Conservation (phyloP, 345 rosid genomes). For the Isatis tinctoria region DNA sequence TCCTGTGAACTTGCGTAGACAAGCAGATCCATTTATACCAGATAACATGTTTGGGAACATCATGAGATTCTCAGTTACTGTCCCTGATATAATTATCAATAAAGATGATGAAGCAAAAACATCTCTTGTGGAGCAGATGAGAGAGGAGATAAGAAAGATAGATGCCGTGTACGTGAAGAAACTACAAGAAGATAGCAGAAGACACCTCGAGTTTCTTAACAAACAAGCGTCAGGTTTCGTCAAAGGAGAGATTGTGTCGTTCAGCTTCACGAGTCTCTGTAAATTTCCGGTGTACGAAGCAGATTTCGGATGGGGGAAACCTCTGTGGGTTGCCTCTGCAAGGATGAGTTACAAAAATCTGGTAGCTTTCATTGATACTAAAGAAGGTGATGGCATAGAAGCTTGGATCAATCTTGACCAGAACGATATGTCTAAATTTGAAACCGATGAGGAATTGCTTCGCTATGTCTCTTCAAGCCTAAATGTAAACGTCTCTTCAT, state of each 20-base stretch:
- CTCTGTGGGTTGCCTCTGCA: constrained; percentile 21
- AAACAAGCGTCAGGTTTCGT: constrained; percentile 8
- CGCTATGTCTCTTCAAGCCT: constrained; percentile 11
- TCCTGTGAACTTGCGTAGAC: constrained; percentile 38
- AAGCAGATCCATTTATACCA: constrained; percentile 29
- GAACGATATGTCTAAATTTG: constrained; percentile 17
- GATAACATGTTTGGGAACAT: constrained; percentile 41
- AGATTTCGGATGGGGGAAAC: constrained; percentile 28
- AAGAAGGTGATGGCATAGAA: constrained; percentile 21
- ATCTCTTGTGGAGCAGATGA: constrained; percentile 24
- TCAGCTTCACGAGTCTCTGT: constrained; percentile 26
- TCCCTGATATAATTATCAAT: background rate
- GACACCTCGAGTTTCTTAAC: constrained; percentile 21
- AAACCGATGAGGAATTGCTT: constrained; percentile 17
- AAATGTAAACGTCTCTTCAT: constrained; percentile 6
- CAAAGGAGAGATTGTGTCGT: constrained; percentile 24
- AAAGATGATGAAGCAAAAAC: background rate
- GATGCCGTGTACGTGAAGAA: constrained; percentile 28
- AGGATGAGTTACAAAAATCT: constrained; percentile 18
- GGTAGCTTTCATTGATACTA: constrained; percentile 8
- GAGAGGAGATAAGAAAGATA: constrained; percentile 28
- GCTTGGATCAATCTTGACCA: constrained; percentile 24
- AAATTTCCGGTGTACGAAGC: constrained; percentile 19
- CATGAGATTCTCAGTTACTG: background rate
- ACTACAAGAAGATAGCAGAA: constrained; percentile 25